phyloP scores from a whole-genome alignment of 306 rosid genomes.

The Corylus americana region DNA sequence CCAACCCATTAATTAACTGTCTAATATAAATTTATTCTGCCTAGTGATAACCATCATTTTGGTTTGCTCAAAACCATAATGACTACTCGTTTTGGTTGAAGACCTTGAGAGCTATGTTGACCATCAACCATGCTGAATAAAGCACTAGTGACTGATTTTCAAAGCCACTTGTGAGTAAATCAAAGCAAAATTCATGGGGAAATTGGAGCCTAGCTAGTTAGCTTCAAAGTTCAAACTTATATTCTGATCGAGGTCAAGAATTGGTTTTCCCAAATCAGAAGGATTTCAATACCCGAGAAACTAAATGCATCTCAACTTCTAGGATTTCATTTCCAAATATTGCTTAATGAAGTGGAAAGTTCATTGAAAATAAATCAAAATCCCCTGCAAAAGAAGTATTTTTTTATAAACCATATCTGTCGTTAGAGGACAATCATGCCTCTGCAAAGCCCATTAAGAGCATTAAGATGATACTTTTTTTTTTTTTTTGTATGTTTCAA shows the following conservation, averaged over 20 bases:
- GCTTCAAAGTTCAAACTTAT: background rate
- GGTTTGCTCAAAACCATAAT: conserved; percentile 1
- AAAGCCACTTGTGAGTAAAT: background rate
- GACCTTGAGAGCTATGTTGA: background rate
- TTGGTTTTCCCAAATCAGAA: conserved; percentile 8
- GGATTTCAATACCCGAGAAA: background rate
- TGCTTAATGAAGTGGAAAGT: background rate
- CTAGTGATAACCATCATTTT: background rate
- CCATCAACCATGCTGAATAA: background rate
- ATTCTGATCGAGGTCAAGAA: background rate
- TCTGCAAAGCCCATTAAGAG: background rate
- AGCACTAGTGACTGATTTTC: background rate
- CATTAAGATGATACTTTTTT: background rate
- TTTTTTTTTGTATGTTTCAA: background rate
- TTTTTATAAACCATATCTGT: background rate
- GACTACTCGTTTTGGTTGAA: conserved; percentile 15
- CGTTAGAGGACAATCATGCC: background rate
- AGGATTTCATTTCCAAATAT: background rate
- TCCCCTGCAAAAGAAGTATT: background rate
- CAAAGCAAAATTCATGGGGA: conserved; percentile 2
- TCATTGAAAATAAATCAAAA: background rate
- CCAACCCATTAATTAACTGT: background rate
- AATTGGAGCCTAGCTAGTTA: background rate
- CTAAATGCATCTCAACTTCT: background rate
- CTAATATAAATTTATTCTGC: background rate